Conservation (phyloP, 2,329 filamentous ascomycete species). For the Alternaria triticina region DNA sequence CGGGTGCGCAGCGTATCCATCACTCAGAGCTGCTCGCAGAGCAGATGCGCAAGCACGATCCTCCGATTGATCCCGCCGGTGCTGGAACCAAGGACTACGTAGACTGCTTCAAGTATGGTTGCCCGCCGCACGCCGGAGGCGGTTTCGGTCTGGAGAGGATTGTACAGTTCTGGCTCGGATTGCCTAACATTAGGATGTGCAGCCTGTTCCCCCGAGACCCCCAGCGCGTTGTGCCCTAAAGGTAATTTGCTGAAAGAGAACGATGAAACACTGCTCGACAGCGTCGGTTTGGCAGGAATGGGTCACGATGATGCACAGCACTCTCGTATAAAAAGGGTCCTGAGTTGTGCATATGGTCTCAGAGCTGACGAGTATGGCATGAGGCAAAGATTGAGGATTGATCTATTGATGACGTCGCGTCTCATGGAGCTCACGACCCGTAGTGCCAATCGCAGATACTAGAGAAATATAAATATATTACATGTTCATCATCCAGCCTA, state of each 20-base stretch:
- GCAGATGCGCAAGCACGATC: constrained; percentile 64
- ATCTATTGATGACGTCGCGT: neutral
- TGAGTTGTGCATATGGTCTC: neutral
- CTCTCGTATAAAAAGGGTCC: neutral
- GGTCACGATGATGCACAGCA: neutral
- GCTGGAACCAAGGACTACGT: constrained; percentile 70
- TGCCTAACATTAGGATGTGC: constrained; percentile 68
- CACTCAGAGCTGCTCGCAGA: constrained; percentile 64
- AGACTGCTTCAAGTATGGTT: constrained; percentile 68
- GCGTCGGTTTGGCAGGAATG: neutral
- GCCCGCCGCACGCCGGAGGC: constrained; percentile 69
- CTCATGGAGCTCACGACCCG: neutral
- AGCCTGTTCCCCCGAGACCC: constrained; percentile 71
- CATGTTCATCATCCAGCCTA: neutral
- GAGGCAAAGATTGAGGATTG: neutral
- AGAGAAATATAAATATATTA: neutral
- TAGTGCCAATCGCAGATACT: neutral
- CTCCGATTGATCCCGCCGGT: constrained; percentile 61
- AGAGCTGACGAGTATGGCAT: neutral
- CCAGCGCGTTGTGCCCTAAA: constrained; percentile 58
- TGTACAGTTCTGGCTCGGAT: constrained; percentile 69
- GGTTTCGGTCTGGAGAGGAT: constrained; percentile 71
- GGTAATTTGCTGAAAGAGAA: neutral
- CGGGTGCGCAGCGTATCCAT: constrained; percentile 71
- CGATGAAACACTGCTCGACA: neutral